A percentile compares a stretch with the other conserved stretches of the same genome.
These are phyloP conservation scores for Xylariaceae sp. DNA, from an alignment of 2,329 filamentous ascomycete genomes.

Conservation along the genomic window DNA sequence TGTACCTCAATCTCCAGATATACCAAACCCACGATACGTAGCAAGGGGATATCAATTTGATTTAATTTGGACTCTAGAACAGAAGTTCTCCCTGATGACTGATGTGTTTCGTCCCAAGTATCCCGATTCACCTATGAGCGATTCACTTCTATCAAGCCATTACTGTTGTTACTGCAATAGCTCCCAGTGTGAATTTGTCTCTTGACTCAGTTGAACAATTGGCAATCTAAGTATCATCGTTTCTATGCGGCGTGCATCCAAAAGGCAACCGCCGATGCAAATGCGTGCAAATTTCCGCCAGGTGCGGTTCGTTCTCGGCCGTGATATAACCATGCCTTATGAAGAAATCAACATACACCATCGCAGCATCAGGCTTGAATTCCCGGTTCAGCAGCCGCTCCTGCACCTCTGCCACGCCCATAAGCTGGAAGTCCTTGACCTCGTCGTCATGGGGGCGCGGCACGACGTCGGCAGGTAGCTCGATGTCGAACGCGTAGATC, in stretches of 20 bases:
- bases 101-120: no score
- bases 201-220: no score
- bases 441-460: slow-evolving; percentile 72
- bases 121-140: no score
- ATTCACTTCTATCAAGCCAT: no score
- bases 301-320: slow-evolving; percentile 66
- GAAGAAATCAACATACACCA: slow-evolving; percentile 78
- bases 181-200: no score
- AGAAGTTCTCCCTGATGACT: no score
- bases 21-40: no score
- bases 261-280: slow-evolving; percentile 40
- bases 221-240: no score
- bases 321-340: slow-evolving; percentile 72
- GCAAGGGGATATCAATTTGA: no score
- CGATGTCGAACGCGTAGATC: slow-evolving; percentile 71
- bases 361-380: slow-evolving; percentile 82
- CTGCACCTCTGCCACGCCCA: slow-evolving; percentile 57
- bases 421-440: slow-evolving; percentile 70
- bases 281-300: slow-evolving; percentile 58
- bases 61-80: no score
- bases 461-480: slow-evolving; percentile 53
- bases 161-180: no score
- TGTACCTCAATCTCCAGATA: no score
- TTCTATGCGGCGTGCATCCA: not conserved
- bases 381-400: slow-evolving; percentile 59